These are phyloP conservation scores for Quercus parvula DNA, from an alignment of 306 rosid genomes.

Conservation along the genomic window DNA sequence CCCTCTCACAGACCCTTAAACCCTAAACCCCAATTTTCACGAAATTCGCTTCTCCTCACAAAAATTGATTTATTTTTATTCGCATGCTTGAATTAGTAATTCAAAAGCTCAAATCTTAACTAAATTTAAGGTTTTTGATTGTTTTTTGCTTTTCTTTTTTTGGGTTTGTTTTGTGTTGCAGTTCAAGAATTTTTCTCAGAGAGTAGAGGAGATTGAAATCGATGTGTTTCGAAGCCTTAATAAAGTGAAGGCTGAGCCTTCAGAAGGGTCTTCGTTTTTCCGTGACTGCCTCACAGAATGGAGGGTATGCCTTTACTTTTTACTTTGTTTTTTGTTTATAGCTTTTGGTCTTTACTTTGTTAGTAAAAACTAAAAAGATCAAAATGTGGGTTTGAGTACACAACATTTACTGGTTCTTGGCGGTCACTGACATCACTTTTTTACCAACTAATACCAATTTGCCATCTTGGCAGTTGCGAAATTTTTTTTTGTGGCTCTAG, in stretches of 20 bases:
- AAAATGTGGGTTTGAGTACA: too few species aligned
- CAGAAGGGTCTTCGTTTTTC: slow-evolving; percentile 78
- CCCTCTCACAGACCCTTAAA: slow-evolving; percentile 5
- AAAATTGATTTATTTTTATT: background rate
- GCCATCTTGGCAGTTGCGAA: too few species aligned
- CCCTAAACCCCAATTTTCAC: slow-evolving; percentile 22
- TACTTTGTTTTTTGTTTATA: too few species aligned
- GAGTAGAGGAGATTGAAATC: slow-evolving; percentile 63
- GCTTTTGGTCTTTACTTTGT: too few species aligned
- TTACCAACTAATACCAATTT: too few species aligned
- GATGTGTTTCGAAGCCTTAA: slow-evolving; percentile 70
- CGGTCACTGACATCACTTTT: too few species aligned
- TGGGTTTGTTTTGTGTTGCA: slow-evolving; percentile 24
- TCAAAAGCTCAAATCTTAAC: background rate
- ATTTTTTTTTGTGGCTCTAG: too few species aligned
- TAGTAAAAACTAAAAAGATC: too few species aligned
- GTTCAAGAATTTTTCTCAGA: slow-evolving; percentile 70
- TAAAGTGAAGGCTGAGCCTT: slow-evolving; percentile 62
- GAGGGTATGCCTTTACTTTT: slow-evolving; percentile 54
- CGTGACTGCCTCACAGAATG: slow-evolving; percentile 82
- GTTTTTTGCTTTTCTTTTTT: background rate
- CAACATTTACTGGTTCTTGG: too few species aligned
- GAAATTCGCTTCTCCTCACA: too few species aligned
- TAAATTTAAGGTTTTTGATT: background rate
- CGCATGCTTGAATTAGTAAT: background rate